Evolutionary conservation across 768 basidiomycete species (phyloP), one percentile per base, ranked within the genome.

Genomic region (Daedaleopsis sinensis): DNA sequence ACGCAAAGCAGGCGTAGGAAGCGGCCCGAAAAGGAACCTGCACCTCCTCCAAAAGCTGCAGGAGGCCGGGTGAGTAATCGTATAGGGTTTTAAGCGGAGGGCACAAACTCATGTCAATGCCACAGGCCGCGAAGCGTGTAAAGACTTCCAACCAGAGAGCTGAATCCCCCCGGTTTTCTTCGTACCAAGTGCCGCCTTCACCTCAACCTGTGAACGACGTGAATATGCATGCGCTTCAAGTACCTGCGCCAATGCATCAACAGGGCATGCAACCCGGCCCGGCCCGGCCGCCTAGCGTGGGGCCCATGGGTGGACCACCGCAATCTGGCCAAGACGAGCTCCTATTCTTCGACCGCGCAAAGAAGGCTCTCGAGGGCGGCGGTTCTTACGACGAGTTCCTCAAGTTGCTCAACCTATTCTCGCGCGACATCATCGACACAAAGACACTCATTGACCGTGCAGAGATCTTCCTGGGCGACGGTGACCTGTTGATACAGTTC

Each of bases 281-380:
- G 36, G 59, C 50, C 50, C 63, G 38, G 39, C 65, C 61, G 9
- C 48, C 61, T 13, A 59, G 58, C 51, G 55, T 53, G 4, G 58
- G 57, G 10, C 38, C 58, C 38, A 32, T 57, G 52, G 46, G 50
- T 44, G 37, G 58, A 35, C 24, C 58, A 56, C 64, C 57, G 48
- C 39, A 12, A 52, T 36, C 58, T 52, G 62, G 58, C 76, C 23
- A 70, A 84, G 91, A 93, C 62, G 94, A 97, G 70, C 83, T 95
- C 36, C 78, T 90, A 13, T 98, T 98, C 81, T 98, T 98, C 71
- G 97, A 98, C 70, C 87, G 92, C 44, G 92, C 94, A 64, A 96
- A 91, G 74, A 89, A 87, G 65, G 79, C 86, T 0, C 75, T 94
- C 9, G 92, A 92, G 70, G 84, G 79, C 72, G 82, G 85, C 61